A percentile compares a stretch with the other conserved stretches of the same genome.
These are phyloP conservation scores for Scopulariopsis brevicaulis DNA, from an alignment of 2,329 filamentous ascomycete genomes.

Conservation along the genomic window DNA sequence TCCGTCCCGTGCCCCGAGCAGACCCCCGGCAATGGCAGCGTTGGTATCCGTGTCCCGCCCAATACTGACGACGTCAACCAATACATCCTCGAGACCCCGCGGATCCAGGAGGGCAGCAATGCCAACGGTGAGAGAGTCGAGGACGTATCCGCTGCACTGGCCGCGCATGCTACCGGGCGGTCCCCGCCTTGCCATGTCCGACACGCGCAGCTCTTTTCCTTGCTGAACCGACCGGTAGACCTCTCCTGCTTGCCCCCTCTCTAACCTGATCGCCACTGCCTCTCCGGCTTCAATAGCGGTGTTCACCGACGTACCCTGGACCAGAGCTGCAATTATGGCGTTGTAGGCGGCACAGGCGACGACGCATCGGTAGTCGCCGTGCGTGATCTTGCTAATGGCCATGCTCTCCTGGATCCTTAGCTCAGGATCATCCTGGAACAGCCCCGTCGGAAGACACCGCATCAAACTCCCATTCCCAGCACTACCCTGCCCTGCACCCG, in stretches of 20 bases:
- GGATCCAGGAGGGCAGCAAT: constrained; percentile 27
- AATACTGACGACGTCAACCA: constrained; percentile 31
- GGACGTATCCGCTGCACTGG: constrained; percentile 25
- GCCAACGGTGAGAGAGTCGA: constrained; percentile 26
- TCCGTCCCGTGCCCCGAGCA: constrained; percentile 32
- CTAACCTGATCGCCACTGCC: constrained; percentile 11
- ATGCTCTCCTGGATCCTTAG: constrained; percentile 18
- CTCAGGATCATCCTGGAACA: constrained; percentile 20
- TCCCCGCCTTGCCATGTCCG: constrained; percentile 17
- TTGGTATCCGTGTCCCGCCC: constrained; percentile 36
- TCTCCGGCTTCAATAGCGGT: constrained; percentile 18
- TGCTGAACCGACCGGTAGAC: background rate
- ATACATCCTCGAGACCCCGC: constrained; percentile 25
- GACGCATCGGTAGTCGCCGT: constrained; percentile 22
- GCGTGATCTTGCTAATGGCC: constrained; percentile 25
- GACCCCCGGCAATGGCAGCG: constrained; percentile 29
- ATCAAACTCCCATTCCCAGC: constrained; percentile 35
- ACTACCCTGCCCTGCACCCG: constrained; percentile 24
- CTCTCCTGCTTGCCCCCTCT: constrained; percentile 5
- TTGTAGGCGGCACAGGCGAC: constrained; percentile 27
- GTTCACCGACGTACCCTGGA: constrained; percentile 11
- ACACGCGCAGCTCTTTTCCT: constrained; percentile 6
- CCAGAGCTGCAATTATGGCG: constrained; percentile 19
- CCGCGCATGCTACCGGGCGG: constrained; percentile 15
- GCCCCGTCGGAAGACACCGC: constrained; percentile 31